Conservation (phyloP, 2,329 filamentous ascomycete genomes). For the Ceratocystis smalleyi region DNA sequence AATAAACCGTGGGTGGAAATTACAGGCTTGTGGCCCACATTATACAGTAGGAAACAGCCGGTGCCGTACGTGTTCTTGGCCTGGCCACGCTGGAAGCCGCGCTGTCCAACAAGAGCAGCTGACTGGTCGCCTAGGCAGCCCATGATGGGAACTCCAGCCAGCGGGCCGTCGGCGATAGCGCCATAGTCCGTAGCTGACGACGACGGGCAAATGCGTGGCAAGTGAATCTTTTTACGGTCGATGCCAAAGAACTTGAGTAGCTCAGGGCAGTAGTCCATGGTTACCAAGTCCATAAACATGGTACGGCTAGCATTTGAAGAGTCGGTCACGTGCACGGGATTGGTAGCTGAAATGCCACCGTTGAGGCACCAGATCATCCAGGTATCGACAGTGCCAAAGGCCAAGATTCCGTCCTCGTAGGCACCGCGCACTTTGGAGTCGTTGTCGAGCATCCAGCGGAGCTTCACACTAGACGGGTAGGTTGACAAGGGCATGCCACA, state of each 20-base stretch:
- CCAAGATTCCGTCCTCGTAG: conserved; percentile 59
- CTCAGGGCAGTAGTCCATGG: conserved; percentile 61
- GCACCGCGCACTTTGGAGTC: conserved; percentile 51
- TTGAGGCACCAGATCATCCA: conserved; percentile 81
- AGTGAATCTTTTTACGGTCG: conserved; percentile 47
- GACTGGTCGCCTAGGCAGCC: conserved; percentile 81
- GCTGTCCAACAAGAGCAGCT: conserved; percentile 70
- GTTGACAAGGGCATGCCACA: conserved; percentile 77
- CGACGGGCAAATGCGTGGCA: conserved; percentile 74
- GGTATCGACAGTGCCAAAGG: conserved; percentile 76
- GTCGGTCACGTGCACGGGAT: conserved; percentile 62
- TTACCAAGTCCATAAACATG: conserved; percentile 86
- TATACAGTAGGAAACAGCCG: conserved; percentile 78
- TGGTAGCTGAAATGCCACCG: conserved; percentile 44
- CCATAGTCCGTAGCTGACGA: conserved; percentile 63
- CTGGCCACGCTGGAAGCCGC: conserved; percentile 64
- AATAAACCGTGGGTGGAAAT: conserved; percentile 71
- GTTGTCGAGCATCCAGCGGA: conserved; percentile 68
- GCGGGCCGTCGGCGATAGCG: conserved; percentile 43
- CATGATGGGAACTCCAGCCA: conserved; percentile 59
- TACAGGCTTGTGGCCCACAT: conserved; percentile 70
- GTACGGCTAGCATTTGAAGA: conserved; percentile 77
- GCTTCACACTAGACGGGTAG: conserved; percentile 74
- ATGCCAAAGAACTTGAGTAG: conserved; percentile 69
- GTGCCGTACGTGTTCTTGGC: conserved; percentile 90